Evolutionary conservation across 306 rosid genomes (phyloP), one percentile per base, ranked within the genome.

Genomic region (Myrica gale): DNA sequence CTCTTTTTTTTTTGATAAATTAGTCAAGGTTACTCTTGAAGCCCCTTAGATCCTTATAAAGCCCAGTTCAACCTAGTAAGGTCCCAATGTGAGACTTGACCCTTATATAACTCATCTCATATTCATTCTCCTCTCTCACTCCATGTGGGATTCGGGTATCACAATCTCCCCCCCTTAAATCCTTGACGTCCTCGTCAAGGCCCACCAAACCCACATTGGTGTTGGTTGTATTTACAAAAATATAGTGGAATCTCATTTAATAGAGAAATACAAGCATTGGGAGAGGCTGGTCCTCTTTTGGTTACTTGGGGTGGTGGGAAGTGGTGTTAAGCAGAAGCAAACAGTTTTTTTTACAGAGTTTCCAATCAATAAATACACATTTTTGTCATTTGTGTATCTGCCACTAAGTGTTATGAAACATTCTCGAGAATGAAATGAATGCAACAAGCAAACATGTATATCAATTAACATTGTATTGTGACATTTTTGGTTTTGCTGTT

Each of bases 401-500:
- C 48, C 20, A 9, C 11, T 52, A 26, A 32, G 42, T 60, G 9
- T 52, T 21, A 47, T 39, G 23, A 73, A 53, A 51, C 68, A 26
- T 69, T 39, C 71, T 44, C 56, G 15, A 15, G 20, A 11, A 39
- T 42, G 75, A 55, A 52, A 68, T 44, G 68, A 16, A 63, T 63
- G n/a, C 26, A 45, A 74, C 56, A 72, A 9, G 9, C 61, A 69
- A 32, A 75, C 71, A 44, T 13, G 5, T 44, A 23, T 68, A 68
- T 15, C 63, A 65, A 71, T 68, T 37, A 21, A 48, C 77, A 21
- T 37, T 72, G 72, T 44, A 67, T 42, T 48, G 82, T 82, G 77
- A 84, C 41, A 39, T 45, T 71, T 4, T 68, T 72, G 65, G 10
- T 54, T 4, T 73, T 80, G 79, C 70, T 76, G 57, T 74, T 87